phyloP scores from a whole-genome alignment of 2,329 filamentous ascomycete genomes.

The Colletotrichum sidae region DNA sequence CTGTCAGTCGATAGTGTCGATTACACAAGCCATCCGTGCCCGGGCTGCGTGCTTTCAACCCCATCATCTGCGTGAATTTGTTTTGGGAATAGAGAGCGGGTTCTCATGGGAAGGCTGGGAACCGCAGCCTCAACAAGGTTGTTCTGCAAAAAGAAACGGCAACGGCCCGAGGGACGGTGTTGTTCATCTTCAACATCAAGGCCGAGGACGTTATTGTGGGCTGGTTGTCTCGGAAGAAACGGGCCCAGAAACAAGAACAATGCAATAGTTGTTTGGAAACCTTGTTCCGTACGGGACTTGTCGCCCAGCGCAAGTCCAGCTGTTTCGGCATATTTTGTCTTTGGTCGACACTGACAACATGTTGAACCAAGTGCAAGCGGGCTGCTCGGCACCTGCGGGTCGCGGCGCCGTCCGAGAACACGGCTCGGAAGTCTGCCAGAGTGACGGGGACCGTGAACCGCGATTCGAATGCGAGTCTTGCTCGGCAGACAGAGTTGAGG shows the following conservation, averaged over 20 bases:
- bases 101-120: constrained; percentile 4
- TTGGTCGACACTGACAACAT: background rate
- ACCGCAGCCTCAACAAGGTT: background rate
- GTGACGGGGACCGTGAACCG: too few species aligned
- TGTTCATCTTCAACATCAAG: background rate
- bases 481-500: background rate
- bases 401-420: constrained; percentile 18
- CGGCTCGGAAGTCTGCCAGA: constrained; percentile 16
- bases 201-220: background rate
- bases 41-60: constrained; percentile 1
- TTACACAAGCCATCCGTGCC: constrained; percentile 5
- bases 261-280: constrained; percentile 14
- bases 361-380: too few species aligned
- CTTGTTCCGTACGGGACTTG: background rate
- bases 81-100: background rate
- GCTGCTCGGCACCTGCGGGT: constrained; percentile 24
- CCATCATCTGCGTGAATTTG: constrained; percentile 4
- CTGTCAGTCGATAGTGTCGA: constrained; percentile 18
- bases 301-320: background rate
- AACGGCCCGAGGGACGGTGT: constrained; percentile 8
- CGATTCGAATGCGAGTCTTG: background rate
- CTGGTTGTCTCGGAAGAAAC: constrained; percentile 25
- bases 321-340: background rate
- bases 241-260: constrained; percentile 24
- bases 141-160: constrained; percentile 12